Evolutionary conservation across 306 rosid species (phyloP), one percentile per base, ranked within the genome.

Genomic region (Medicago ruthenica): DNA sequence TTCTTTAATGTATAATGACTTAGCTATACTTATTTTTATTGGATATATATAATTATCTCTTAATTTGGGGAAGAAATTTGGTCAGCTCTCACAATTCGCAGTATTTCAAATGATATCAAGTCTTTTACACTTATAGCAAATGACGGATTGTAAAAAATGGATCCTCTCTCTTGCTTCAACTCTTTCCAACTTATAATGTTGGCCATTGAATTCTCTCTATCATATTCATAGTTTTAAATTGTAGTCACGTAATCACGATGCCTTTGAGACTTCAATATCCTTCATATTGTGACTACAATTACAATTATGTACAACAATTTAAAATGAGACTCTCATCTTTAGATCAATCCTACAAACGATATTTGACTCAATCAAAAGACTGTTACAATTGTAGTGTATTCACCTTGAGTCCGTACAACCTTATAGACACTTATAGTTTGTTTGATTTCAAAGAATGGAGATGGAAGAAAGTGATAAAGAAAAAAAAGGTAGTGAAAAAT

Each of bases 1-100:
- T 76, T 76, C 68, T 54, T 76, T 77, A 62, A 42, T 67, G 18
- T 55, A 24, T 14, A 15, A 42, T 67, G 10, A 63, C 37, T 62
- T 75, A 75, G 34, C 51, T 34, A 47, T 59, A 15, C 17, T 6
- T 64, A 27, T 36, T 39, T 20, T 22, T 22, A 6, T 37, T 36
- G 31, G 40, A 34, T 75, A 14, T 22, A 34, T 64, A 14, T 39
- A 1, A 13, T 41, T 3, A n/a, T n/a, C n/a, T 21, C 24, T 59
- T 9, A 55, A 55, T 47, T 54, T 39, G 54, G 54, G 17, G 20
- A 36, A 72, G 44, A 34, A 70, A 31, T 21, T 14, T 20, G 51
- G 39, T 13, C 3, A 2, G 6, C n/a, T 50, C 55, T n/a, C n/a
- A 9, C 9, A 42, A 16, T 53, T 17, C 8, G 58, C 22, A 53